A percentile compares a stretch with the other conserved stretches of the same genome.
Evolutionary conservation across 208 protist genomes (phyloP).

Genomic region (Tritrichomonas musculus): DNA sequence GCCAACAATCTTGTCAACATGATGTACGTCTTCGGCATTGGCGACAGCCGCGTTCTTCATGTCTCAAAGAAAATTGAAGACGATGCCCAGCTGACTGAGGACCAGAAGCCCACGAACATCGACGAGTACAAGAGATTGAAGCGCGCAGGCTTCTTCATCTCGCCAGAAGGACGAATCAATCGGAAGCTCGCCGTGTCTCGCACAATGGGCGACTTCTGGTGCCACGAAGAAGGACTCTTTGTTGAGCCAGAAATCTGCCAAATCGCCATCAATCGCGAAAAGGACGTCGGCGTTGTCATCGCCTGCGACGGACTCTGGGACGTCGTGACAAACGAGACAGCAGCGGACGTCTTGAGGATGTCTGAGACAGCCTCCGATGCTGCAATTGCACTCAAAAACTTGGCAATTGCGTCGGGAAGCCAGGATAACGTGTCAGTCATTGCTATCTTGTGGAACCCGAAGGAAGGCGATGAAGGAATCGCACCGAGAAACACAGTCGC

Average conservation of each 20-base stretch:
- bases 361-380: background rate
- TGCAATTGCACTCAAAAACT: background rate
- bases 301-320: conserved; percentile 16
- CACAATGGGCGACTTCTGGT: background rate
- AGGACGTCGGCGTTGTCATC: background rate
- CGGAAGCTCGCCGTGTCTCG: background rate
- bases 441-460: background rate
- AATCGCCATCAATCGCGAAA: background rate
- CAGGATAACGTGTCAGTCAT: background rate
- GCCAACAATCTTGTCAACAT: no score
- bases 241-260: background rate
- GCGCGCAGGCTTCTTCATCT: background rate
- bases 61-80: background rate
- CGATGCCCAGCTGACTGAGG: background rate
- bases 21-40: background rate
- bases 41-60: background rate
- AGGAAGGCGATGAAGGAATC: background rate
- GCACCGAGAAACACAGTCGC: background rate
- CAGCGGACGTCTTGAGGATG: background rate
- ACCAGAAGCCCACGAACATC: background rate
- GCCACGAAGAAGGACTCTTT: background rate
- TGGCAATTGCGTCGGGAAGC: background rate
- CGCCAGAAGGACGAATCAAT: background rate
- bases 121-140: background rate
- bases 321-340: background rate